phyloP scores from a whole-genome alignment of 495 filamentous ascomycete species.

The Bacidia gigantensis region DNA sequence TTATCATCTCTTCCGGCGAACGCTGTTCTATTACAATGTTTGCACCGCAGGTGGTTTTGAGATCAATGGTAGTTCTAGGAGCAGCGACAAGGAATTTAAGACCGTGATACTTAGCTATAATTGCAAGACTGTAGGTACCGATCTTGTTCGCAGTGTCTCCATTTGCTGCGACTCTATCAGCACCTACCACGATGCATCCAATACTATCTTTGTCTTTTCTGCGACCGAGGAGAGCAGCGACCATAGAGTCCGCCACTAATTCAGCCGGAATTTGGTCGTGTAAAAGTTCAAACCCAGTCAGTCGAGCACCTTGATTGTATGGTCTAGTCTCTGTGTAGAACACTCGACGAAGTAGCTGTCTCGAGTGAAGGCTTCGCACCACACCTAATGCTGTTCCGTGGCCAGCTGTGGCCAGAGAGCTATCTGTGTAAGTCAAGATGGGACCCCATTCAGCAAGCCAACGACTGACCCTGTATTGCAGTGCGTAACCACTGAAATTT shows the following conservation, averaged over 20 bases:
- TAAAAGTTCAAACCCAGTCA: slow-evolving; percentile 91
- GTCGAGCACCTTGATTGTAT: slow-evolving; percentile 91
- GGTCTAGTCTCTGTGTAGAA: slow-evolving; percentile 96
- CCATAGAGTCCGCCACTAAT: slow-evolving; percentile 94
- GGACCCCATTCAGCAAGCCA: slow-evolving; percentile 2
- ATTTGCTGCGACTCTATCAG: slow-evolving; percentile 88
- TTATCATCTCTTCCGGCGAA: slow-evolving; percentile 60
- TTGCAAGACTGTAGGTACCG: slow-evolving; percentile 83
- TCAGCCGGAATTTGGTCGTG: slow-evolving; percentile 89
- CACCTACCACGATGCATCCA: slow-evolving; percentile 80
- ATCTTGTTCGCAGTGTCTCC: slow-evolving; percentile 99
- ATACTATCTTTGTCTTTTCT: slow-evolving; percentile 46
- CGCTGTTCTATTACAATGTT: slow-evolving; percentile 85
- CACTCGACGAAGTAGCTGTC: slow-evolving; percentile 52
- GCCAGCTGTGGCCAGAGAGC: slow-evolving; percentile 86
- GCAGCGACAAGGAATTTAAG: slow-evolving; percentile 93
- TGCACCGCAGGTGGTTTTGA: slow-evolving; percentile 56
- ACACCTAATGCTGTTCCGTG: slow-evolving; percentile 94
- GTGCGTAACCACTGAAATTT: slow-evolving; percentile 72
- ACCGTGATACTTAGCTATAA: slow-evolving; percentile 71
- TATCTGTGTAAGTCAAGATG: slow-evolving; percentile 19
- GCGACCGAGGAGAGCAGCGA: slow-evolving; percentile 57
- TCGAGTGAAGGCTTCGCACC: slow-evolving; percentile 65
- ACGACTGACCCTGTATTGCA: slow-evolving; percentile 79
- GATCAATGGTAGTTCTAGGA: slow-evolving; percentile 85